Base-by-base conservation (phyloP, 306 rosid genomes). In the Sindora glabra region DNA sequence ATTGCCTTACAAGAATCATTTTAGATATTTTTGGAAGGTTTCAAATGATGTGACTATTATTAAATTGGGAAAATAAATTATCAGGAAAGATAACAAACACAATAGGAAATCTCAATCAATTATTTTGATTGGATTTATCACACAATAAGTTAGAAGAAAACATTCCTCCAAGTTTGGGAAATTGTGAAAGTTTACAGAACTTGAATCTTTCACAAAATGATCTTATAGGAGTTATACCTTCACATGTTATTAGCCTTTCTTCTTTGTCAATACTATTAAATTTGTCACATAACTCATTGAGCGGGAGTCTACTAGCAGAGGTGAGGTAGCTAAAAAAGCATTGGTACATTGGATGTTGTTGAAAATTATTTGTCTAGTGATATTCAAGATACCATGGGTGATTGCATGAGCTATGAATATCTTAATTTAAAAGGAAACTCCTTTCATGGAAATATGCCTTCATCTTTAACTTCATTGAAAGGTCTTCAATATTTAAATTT, bases 71-170 rank as follows among this genome's bases (percentile, higher is more conserved):
- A 1, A 73, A 73, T 2, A n/a, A 14, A 41, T n/a, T 73, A 11
- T 22, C 44, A 13, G 68, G 77, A 17, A 0, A 15, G 5, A 44
- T 56, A 7, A 51, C 62, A 4, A 8, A 44, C 6, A 57, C 73
- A 2, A 4, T 65, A 41, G 59, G 73, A 2, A 65, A 59, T 17
- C 63, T 65, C 46, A 41, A 51, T 1, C 27, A 42, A n/a, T 15
- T 73, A 6, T 12, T 13, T 19, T 0, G 1, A 65, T n/a, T n/a
- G n/a, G n/a, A n/a, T n/a, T n/a, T n/a, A n/a, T n/a, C n/a, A n/a
- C n/a, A n/a, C n/a, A n/a, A 73, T 52, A 52, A 48, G 13, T 26
- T 73, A 27, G 53, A 42, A 14, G 78, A 73, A 59, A 51, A 1
- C 25, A 44, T 73, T 49, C 64, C 78, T 18, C 12, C 22, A 3